Percentiles rank a stretch among this genome's conserved stretches.
These are phyloP conservation scores for Cordyceps militaris DNA, from an alignment of 2,329 filamentous ascomycete genomes.

Conservation along the genomic window DNA sequence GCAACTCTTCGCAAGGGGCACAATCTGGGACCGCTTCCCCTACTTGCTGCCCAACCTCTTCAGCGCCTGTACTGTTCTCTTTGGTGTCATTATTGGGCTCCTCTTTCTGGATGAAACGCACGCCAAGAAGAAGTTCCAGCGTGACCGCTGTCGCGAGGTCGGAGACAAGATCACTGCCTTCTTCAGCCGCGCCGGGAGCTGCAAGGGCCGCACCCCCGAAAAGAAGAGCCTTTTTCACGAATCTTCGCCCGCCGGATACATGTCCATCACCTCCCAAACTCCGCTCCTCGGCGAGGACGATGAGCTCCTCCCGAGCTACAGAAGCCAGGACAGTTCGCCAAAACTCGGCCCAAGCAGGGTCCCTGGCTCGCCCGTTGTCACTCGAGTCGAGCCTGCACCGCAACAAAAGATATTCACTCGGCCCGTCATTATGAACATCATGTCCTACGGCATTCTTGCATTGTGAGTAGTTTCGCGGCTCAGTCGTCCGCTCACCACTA, in stretches of 20 bases:
- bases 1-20: conserved; percentile 59
- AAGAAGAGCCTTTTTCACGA: conserved; percentile 58
- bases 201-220: conserved; percentile 39
- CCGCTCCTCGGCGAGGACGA: conserved; percentile 31
- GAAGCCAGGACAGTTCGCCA: conserved; percentile 51
- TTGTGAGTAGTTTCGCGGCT: conserved; percentile 60
- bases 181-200: conserved; percentile 27
- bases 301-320: conserved; percentile 63
- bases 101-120: conserved; percentile 95
- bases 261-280: conserved; percentile 28
- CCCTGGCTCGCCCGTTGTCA: conserved; percentile 15
- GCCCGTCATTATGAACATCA: conserved; percentile 79
- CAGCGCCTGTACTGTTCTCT: conserved; percentile 68
- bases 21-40: conserved; percentile 78
- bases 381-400: conserved; percentile 15
- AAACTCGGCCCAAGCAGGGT: conserved; percentile 30
- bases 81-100: conserved; percentile 71
- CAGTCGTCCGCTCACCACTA: not conserved
- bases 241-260: conserved; percentile 58
- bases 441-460: conserved; percentile 85
- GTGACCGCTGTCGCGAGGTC: conserved; percentile 68
- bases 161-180: conserved; percentile 61
- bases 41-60: conserved; percentile 92
- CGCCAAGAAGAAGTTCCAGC: conserved; percentile 65
- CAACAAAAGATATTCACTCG: conserved; percentile 59